phyloP scores from a whole-genome alignment of 345 rosid genomes.

The Hibiscus syriacus region DNA sequence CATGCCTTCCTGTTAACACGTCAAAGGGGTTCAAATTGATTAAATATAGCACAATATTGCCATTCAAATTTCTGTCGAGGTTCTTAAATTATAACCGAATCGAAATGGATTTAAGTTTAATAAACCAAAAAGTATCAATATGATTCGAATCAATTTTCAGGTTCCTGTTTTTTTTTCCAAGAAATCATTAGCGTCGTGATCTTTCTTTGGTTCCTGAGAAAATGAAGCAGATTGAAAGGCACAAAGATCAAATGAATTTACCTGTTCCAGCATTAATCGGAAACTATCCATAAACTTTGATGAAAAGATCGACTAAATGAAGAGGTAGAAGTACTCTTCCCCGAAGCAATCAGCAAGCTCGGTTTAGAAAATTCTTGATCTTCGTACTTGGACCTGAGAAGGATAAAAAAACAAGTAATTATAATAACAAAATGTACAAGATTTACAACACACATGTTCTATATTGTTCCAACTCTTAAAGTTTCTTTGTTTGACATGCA shows the following conservation, averaged over 20 bases:
- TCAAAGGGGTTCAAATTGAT: slow-evolving; percentile 9
- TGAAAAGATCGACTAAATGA: slow-evolving; percentile 51
- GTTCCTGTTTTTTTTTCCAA: not conserved
- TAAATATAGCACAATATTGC: slow-evolving; percentile 1
- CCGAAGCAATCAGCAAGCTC: slow-evolving; percentile 71
- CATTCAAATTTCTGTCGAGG: not conserved
- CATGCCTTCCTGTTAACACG: slow-evolving; percentile 61
- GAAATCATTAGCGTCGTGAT: not conserved
- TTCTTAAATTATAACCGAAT: not conserved
- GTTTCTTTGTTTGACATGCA: no score
- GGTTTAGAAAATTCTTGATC: slow-evolving; percentile 87
- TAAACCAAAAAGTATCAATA: not conserved
- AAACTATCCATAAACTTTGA: slow-evolving; percentile 59
- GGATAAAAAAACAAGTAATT: slow-evolving; percentile 15
- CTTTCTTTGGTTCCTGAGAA: not conserved
- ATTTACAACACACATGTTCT: no score
- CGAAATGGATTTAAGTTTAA: not conserved
- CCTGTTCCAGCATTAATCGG: slow-evolving; percentile 43
- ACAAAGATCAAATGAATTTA: slow-evolving; percentile 22
- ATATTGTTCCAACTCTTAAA: no score
- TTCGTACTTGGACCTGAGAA: slow-evolving; percentile 86
- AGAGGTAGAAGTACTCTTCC: slow-evolving; percentile 27
- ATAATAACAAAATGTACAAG: not conserved
- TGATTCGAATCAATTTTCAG: not conserved
- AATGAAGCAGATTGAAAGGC: not conserved